Conservation (phyloP, 106 monocot species). For the Dendrobium chrysotoxum region DNA sequence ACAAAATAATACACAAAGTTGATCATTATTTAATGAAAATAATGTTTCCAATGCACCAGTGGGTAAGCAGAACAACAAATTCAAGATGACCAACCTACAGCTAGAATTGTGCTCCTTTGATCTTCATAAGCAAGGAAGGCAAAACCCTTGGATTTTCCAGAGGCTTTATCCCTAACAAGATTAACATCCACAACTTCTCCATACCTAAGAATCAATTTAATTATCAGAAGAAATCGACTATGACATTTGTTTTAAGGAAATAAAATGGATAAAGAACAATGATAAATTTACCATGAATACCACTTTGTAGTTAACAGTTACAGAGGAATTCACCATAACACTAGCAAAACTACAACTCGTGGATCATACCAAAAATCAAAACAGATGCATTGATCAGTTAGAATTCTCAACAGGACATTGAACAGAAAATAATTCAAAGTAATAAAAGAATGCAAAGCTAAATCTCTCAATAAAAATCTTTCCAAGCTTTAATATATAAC, state of each 20-base stretch:
- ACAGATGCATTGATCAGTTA: background rate
- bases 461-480: background rate
- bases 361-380: background rate
- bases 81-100: conserved; percentile 52
- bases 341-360: background rate
- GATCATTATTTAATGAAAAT: background rate
- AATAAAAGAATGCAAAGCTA: background rate
- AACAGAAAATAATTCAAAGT: background rate
- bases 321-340: background rate
- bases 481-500: background rate
- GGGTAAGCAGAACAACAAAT: background rate
- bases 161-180: conserved; percentile 87
- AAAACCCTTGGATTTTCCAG: conserved; percentile 91
- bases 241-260: background rate
- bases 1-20: background rate
- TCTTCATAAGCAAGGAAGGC: conserved; percentile 94
- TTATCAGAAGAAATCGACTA: background rate
- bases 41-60: background rate
- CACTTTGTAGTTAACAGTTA: background rate
- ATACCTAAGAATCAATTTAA: conserved; percentile 39
- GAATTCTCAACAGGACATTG: background rate
- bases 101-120: conserved; percentile 90
- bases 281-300: background rate
- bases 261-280: background rate
- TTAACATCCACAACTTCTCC: conserved; percentile 93